Base-by-base conservation (phyloP, 2,329 filamentous ascomycete genomes). In the Ophiostoma sp. region DNA sequence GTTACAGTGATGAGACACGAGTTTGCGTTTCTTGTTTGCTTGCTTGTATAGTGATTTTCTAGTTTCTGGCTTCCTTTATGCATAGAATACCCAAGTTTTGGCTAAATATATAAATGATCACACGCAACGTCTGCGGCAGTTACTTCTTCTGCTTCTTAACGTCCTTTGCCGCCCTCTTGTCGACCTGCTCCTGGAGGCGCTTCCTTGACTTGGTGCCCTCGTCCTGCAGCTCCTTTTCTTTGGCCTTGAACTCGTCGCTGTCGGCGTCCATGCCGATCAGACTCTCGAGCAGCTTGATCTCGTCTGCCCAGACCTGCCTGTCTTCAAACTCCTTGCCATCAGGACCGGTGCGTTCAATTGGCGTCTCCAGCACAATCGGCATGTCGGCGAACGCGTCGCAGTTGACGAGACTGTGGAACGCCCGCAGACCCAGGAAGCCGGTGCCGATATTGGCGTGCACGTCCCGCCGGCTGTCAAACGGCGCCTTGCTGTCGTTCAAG, bases 361-460 rank as follows among this genome's bases (percentile, higher is more conserved):
- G 95, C n/a, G 95, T 99, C 81, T 99, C 95, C 7, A 99, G 84
- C 1, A 99, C 88, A 87, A 99, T 92, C 4, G 95, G 95, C 74
- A 97, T 79, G 40, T 87, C 87, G 73, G 90, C 85, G 70, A 98
- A 90, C 1, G 86, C 82, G 40, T 84, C 81, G 74, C 92, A 87
- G 77, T 98, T 98, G 82, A 98, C 89, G 70, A 99, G 81, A 75
- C 89, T 92, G 79, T 97, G 92, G 78, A 99, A 99, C 2, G 93
- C 91, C 36, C 91, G 86, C 16, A 99, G 83, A 0, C 95, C 95
- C 0, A 99, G 83, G 76, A 96, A 99, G 0, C 95, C 95, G 0
- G 93, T 96, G 40, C 95, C 95, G 71, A 99, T 98, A 76, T 97
- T 98, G 72, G 94, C 93, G 78, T 99, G 95, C 2, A 98, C 80